Evolutionary conservation across 805 yeast genomes (phyloP), one percentile per base, ranked within the genome.

Genomic region (Ascoidea rubescens): DNA sequence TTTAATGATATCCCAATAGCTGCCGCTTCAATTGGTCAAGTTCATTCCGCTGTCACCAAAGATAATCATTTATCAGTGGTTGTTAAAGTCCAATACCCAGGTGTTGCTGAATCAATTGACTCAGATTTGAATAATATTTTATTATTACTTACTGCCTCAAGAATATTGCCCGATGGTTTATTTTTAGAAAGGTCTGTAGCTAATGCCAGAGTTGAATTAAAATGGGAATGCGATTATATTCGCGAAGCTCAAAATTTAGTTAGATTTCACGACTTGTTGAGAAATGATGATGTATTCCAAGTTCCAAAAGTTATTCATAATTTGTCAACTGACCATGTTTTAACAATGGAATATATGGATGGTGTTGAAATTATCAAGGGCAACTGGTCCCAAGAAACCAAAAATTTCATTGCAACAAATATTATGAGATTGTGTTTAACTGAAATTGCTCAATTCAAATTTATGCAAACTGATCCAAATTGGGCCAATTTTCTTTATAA

Each of bases 391-490:
- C 96, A 89, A 68, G 79, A 78, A 6, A 79, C 84, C 5, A 80
- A 77, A 55, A 72, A 93, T 67, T 85, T 85, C 79, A 82, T 93
- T 51, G 95, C 96, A 16, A 78, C 87, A 4, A 77, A 84, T 57
- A 81, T 93, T 51, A 85, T 93, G 96, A 77, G 87, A 57, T 72
- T 93, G 46, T 89, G 96, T 62, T 70, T 93, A 49, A 72, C 77
- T 58, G 99, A 93, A 67, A 86, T 93, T 64, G 87, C 89, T 12
- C 71, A 78, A 59, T 90, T 84, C 70, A 78, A 77, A 61, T 91
- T 84, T 69, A 93, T 93, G 99, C 99, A 93, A 69, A 91, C 98
- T 1, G 99, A 93, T 69, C 99, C 99, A 50, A 93, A 93, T 66
- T 93, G 99, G 99, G 97, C 99, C 48, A 93, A 93, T 66, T 93